Percentiles rank a stretch among this genome's conserved stretches.
phyloP scores from a whole-genome alignment of 495 filamentous ascomycete species.

The Podospora australis region DNA sequence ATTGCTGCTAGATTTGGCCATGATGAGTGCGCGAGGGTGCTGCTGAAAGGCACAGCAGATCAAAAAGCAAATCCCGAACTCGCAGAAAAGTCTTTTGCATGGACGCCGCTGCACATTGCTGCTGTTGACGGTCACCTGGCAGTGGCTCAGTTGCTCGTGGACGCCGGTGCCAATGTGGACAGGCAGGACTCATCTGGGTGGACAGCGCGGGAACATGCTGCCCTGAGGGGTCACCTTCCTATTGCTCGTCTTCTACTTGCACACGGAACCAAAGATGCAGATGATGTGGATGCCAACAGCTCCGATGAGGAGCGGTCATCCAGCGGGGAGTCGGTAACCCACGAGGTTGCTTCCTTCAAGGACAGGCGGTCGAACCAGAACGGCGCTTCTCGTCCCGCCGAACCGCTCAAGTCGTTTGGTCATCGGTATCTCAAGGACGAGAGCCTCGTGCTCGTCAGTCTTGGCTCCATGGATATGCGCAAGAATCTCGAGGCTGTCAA shows the following conservation, averaged over 20 bases:
- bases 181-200: constrained; percentile 80
- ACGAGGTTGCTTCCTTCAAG: constrained; percentile 46
- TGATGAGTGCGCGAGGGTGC: constrained; percentile 64
- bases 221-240: constrained; percentile 74
- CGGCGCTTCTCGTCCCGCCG: constrained; percentile 40
- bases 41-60: constrained; percentile 60
- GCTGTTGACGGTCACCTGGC: constrained; percentile 76
- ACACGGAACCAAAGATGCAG: constrained; percentile 19
- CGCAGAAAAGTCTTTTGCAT: constrained; percentile 76
- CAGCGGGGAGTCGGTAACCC: constrained; percentile 34
- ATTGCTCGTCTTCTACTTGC: constrained; percentile 63
- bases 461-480: constrained; percentile 89
- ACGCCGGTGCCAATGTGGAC: constrained; percentile 67
- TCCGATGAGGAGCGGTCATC: constrained; percentile 31
- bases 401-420: constrained; percentile 89
- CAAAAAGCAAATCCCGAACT: constrained; percentile 73
- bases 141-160: constrained; percentile 64
- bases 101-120: constrained; percentile 90
- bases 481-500: constrained; percentile 75
- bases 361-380: constrained; percentile 44
- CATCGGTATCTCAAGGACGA: constrained; percentile 89
- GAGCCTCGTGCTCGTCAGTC: constrained; percentile 81
- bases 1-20: constrained; percentile 87
- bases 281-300: constrained; percentile 16
- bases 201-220: constrained; percentile 91